Evolutionary conservation across 2,329 filamentous ascomycete species (phyloP).

Genomic region (Grosmannia huntii): DNA sequence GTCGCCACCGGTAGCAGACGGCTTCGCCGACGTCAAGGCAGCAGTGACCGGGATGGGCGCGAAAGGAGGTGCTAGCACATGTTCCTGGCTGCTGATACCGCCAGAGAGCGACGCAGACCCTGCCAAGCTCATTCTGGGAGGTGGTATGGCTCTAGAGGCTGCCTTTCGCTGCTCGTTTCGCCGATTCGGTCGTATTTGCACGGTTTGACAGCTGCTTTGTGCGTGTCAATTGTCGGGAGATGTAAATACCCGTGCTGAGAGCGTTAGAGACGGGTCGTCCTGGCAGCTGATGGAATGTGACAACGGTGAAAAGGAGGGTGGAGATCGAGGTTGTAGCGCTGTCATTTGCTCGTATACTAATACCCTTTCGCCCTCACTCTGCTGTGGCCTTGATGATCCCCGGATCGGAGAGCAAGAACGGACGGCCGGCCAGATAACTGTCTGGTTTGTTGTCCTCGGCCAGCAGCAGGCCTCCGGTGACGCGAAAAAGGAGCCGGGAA

Average conservation of each 20-base stretch:
- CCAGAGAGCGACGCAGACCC: constrained; percentile 6
- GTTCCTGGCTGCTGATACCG: constrained; percentile 6
- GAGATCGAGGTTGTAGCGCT: neutral
- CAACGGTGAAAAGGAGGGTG: neutral
- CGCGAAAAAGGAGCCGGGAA: neutral
- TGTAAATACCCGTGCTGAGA: neutral
- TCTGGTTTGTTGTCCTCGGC: neutral
- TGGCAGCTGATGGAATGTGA: neutral
- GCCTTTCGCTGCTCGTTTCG: neutral
- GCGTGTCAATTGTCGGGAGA: neutral
- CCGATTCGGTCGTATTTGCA: neutral
- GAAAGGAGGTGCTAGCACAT: constrained; percentile 11
- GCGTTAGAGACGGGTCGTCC: neutral
- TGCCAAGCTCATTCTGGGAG: constrained; percentile 9
- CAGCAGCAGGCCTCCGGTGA: neutral
- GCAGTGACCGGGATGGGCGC: constrained; percentile 3
- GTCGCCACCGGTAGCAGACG: neutral
- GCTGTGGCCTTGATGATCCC: neutral
- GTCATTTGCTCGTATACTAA: neutral
- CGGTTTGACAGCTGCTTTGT: neutral
- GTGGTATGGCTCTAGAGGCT: too few species aligned
- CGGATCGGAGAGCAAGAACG: neutral
- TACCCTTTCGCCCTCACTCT: too few species aligned
- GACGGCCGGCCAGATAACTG: neutral
- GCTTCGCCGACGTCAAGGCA: neutral